A percentile compares a stretch with the other conserved stretches of the same genome.
Conservation (phyloP, 2,329 filamentous ascomycete genomes). For the Aureobasidium pullulans region DNA sequence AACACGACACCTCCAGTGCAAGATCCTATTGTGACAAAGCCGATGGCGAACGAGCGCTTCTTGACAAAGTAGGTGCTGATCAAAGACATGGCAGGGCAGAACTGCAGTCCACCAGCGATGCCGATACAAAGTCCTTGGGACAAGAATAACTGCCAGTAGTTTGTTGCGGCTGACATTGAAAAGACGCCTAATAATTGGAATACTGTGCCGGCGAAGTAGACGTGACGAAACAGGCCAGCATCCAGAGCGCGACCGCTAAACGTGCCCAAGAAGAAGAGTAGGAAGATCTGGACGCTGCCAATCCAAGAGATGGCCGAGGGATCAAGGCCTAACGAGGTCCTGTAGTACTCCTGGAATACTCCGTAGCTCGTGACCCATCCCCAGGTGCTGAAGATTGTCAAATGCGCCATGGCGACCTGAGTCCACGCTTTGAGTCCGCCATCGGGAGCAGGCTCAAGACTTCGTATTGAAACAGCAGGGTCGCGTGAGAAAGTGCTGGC, state of each 20-base stretch:
- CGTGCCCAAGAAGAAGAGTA: constrained; percentile 17
- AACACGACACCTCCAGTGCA: constrained; percentile 58
- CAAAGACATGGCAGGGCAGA: constrained; percentile 31
- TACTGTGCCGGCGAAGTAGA: constrained; percentile 31
- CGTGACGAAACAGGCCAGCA: constrained; percentile 25
- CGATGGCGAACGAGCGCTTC: constrained; percentile 28
- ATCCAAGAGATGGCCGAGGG: constrained; percentile 31
- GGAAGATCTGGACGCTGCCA: constrained; percentile 18
- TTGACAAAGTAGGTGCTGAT: constrained; percentile 32
- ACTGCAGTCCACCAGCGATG: constrained; percentile 36
- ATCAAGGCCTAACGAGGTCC: constrained; percentile 22
- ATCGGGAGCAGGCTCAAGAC: constrained; percentile 29
- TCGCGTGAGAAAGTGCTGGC: not conserved
- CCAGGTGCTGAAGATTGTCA: constrained; percentile 25
- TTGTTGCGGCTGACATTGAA: constrained; percentile 33
- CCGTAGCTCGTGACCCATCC: constrained; percentile 37
- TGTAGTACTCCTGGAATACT: constrained; percentile 43
- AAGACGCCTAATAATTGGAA: constrained; percentile 36
- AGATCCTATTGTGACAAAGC: constrained; percentile 50
- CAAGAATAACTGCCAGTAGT: constrained; percentile 42
- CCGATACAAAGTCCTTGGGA: constrained; percentile 43
- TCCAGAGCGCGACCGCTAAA: constrained; percentile 14
- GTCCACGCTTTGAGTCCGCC: constrained; percentile 34
- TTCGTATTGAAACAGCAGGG: not conserved
- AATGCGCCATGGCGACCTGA: constrained; percentile 29